Evolutionary conservation across 371 early-diverging fungal genomes (phyloP).

Genomic region (Batrachochytrium dendrobatidis): DNA sequence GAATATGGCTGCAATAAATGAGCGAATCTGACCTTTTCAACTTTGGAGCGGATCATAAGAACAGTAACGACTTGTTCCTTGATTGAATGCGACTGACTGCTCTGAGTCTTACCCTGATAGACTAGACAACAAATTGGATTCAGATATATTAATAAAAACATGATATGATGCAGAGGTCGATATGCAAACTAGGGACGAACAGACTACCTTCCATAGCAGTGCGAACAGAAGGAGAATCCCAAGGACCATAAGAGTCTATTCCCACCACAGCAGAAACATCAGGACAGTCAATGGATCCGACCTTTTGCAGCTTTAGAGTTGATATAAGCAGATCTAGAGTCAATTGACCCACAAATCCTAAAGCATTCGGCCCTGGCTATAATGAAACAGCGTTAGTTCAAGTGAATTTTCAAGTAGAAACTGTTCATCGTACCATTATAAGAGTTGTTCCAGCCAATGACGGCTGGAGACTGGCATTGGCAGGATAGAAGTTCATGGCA

Average conservation of each 20-base stretch:
- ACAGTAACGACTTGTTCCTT: not conserved
- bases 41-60: not conserved
- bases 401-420: not conserved
- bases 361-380: slow-evolving; percentile 2
- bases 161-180: not conserved
- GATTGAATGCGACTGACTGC: too few species aligned
- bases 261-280: slow-evolving; percentile 3
- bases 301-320: not conserved
- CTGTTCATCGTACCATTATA: slow-evolving; percentile 3
- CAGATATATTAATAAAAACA: not conserved
- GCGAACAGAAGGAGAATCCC: not conserved
- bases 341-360: slow-evolving; percentile 4
- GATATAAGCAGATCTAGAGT: slow-evolving; percentile 3
- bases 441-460: slow-evolving; percentile 1
- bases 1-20: not conserved
- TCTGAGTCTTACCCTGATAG: not conserved
- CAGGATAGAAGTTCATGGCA: not conserved
- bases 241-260: slow-evolving; percentile 2
- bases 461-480: not conserved
- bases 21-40: not conserved
- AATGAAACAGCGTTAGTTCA: not conserved
- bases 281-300: not conserved
- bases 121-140: too few species aligned
- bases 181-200: not conserved
- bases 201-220: not conserved